These are phyloP conservation scores for Penicillium expansum DNA, from an alignment of 2,329 filamentous ascomycete species.

Conservation along the genomic window DNA sequence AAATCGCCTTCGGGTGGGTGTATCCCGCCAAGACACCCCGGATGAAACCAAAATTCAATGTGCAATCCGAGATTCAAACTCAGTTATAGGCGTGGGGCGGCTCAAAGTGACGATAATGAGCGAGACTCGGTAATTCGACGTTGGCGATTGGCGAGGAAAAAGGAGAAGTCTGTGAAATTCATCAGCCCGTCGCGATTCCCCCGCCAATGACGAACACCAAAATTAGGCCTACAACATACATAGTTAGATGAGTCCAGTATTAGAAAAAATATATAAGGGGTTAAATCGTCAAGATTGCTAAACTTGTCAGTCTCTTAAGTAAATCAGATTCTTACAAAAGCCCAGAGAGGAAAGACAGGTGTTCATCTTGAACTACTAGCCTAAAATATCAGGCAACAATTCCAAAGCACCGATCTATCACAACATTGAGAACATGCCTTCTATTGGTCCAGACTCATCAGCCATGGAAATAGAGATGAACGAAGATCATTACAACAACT, in stretches of 20 bases:
- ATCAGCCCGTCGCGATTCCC: slow-evolving; percentile 21
- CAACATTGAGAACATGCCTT: too few relatives aligned
- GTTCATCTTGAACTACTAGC: not conserved
- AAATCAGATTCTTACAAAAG: not conserved
- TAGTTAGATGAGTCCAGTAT: too few relatives aligned
- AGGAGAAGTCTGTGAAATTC: not conserved
- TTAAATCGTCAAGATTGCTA: not conserved
- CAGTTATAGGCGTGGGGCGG: not conserved
- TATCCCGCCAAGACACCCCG: not conserved
- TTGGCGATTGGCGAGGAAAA: slow-evolving; percentile 3
- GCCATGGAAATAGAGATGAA: not conserved
- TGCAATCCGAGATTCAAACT: not conserved
- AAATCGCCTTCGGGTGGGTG: not conserved
- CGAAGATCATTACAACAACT: slow-evolving; percentile 41
- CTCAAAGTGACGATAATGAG: not conserved
- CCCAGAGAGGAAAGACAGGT: too few relatives aligned
- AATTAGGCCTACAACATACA: too few relatives aligned
- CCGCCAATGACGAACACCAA: slow-evolving; percentile 9
- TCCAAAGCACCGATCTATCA: too few relatives aligned
- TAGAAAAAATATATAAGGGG: not conserved
- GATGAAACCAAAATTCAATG: not conserved
- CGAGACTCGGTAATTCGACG: slow-evolving; percentile 5
- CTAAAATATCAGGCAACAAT: not conserved
- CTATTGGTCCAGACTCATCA: not conserved
- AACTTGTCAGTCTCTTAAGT: not conserved